Percentiles rank a stretch among this genome's conserved stretches.
phyloP scores from a whole-genome alignment of 2,329 filamentous ascomycete species.

The Pyrenochaeta sp. region DNA sequence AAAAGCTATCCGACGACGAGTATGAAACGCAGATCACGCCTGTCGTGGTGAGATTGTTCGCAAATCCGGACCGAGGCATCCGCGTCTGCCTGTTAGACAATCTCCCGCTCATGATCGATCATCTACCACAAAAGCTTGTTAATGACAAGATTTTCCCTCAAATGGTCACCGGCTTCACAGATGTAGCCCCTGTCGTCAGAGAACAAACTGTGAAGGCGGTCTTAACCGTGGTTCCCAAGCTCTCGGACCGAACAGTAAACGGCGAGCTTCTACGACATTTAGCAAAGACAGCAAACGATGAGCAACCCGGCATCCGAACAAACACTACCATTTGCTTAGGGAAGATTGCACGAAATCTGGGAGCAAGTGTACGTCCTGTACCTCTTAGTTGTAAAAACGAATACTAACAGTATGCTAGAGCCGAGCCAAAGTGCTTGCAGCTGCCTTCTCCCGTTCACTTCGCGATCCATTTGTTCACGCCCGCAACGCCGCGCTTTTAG shows the following conservation, averaged over 20 bases:
- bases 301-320: conserved; percentile 94
- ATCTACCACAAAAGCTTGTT: conserved; percentile 84
- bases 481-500: conserved; percentile 86
- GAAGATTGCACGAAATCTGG: conserved; percentile 92
- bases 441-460: conserved; percentile 88
- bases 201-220: conserved; percentile 97
- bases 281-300: conserved; percentile 96
- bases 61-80: conserved; percentile 89
- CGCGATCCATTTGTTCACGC: conserved; percentile 96
- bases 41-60: conserved; percentile 85
- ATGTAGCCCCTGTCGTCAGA: conserved; percentile 86
- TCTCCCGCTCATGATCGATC: conserved; percentile 89
- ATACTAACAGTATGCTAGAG: conserved; percentile 59
- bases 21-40: conserved; percentile 86
- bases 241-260: conserved; percentile 92
- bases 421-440: conserved; percentile 87
- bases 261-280: conserved; percentile 90
- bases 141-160: conserved; percentile 98
- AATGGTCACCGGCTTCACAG: conserved; percentile 95
- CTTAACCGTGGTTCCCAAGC: conserved; percentile 82
- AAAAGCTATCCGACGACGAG: conserved; percentile 87
- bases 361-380: conserved; percentile 60
- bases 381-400: not conserved
- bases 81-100: conserved; percentile 91
- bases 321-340: conserved; percentile 98